A percentile compares a stretch with the other conserved stretches of the same genome.
Evolutionary conservation across 805 yeast species (phyloP).

Genomic region (Metschnikowia colocasiae): DNA sequence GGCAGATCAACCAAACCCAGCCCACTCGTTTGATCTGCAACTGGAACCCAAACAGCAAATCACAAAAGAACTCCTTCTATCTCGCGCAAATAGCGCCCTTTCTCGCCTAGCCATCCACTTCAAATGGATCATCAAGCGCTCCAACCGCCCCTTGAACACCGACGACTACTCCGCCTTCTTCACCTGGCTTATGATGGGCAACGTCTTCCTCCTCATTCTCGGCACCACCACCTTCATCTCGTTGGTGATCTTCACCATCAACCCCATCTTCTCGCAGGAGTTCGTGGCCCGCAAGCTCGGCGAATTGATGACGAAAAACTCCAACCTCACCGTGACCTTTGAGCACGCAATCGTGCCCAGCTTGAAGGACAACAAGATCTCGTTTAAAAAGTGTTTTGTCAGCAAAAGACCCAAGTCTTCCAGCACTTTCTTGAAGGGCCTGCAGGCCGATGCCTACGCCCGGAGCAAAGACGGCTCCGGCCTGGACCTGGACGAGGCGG

Average conservation of each 20-base stretch:
- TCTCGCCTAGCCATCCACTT: constrained; percentile 35
- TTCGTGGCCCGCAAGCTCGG: constrained; percentile 79
- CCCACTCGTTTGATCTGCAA: not conserved
- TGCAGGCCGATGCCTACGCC: constrained; percentile 67
- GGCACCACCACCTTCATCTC: constrained; percentile 95
- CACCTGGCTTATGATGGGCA: constrained; percentile 90
- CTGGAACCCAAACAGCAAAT: constrained; percentile 3
- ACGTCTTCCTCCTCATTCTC: constrained; percentile 68
- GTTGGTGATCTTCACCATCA: constrained; percentile 66
- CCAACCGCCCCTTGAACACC: constrained; percentile 81
- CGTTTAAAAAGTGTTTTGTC: constrained; percentile 79
- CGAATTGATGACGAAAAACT: constrained; percentile 75
- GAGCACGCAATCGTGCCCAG: constrained; percentile 94
- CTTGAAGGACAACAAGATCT: constrained; percentile 84
- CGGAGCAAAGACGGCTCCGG: constrained; percentile 33
- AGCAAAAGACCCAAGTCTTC: constrained; percentile 71
- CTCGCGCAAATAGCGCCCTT: constrained; percentile 28
- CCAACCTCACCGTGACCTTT: constrained; percentile 78
- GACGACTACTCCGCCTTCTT: constrained; percentile 89
- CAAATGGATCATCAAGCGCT: constrained; percentile 73
- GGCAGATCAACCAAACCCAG: too few species aligned
- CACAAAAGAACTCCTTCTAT: constrained; percentile 24
- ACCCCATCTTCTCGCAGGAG: constrained; percentile 87
- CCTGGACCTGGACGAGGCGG: constrained; percentile 24
- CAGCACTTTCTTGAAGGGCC: constrained; percentile 60